These are phyloP conservation scores for Vaccinium darrowii DNA, from an alignment of 148 eudicot genomes.

Conservation along the genomic window DNA sequence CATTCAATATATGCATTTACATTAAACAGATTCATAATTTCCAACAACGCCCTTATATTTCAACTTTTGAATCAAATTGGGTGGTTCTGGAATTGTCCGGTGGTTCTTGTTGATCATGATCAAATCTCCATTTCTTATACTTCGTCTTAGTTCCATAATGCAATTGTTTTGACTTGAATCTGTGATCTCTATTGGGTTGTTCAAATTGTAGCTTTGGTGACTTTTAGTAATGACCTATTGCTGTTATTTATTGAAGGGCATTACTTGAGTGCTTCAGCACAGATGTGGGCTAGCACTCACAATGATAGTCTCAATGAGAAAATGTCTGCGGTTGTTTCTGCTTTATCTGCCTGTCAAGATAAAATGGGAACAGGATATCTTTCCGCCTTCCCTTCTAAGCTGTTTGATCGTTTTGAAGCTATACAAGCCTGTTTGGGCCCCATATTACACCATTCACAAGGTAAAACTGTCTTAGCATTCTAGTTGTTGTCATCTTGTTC, in stretches of 20 bases:
- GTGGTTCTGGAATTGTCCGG: neutral
- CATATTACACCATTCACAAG: slow-evolving; percentile 99
- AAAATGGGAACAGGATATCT: slow-evolving; percentile 85
- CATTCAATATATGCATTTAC: too few relatives aligned
- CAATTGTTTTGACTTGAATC: neutral
- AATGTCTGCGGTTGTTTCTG: slow-evolving; percentile 65
- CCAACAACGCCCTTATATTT: too few relatives aligned
- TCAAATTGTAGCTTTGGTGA: neutral
- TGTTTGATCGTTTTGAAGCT: slow-evolving; percentile 78
- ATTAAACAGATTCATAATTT: too few relatives aligned
- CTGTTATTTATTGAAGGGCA: slow-evolving; percentile 61
- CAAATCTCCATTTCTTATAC: neutral
- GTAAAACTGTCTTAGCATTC: slow-evolving; percentile 26
- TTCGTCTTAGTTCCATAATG: neutral
- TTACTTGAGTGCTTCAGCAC: slow-evolving; percentile 90
- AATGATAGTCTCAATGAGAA: slow-evolving; percentile 60
- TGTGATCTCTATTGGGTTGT: neutral
- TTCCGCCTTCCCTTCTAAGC: slow-evolving; percentile 86
- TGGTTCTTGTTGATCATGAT: neutral
- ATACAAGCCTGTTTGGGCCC: slow-evolving; percentile 81
- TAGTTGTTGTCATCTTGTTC: neutral
- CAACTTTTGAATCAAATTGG: neutral
- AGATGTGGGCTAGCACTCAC: slow-evolving; percentile 95
- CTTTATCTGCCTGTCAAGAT: slow-evolving; percentile 72
- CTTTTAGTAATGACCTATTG: neutral